phyloP scores from a whole-genome alignment of 1,139 yeast species.

The Hansenula sp. region DNA sequence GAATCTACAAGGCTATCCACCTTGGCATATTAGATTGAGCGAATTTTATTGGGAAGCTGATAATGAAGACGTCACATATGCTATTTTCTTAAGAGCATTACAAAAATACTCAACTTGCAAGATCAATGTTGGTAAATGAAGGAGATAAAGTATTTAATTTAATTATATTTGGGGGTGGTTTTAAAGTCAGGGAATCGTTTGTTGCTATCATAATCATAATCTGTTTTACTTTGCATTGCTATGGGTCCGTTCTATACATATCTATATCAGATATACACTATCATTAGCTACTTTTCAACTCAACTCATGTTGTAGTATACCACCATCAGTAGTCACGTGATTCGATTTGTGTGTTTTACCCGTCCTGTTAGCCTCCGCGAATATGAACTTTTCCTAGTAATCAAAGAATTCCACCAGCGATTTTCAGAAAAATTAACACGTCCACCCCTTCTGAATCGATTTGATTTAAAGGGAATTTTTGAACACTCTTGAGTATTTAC shows the following conservation, averaged over 20 bases:
- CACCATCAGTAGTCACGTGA: not conserved
- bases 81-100: constrained; percentile 81
- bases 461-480: constrained; percentile 1
- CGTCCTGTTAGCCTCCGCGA: not conserved
- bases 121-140: constrained; percentile 77
- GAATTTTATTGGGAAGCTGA: constrained; percentile 93
- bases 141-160: not conserved
- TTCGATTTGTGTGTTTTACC: too few relatives aligned
- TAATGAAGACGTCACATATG: constrained; percentile 73
- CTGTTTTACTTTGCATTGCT: not conserved
- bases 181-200: not conserved
- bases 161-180: not conserved
- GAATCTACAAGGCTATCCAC: constrained; percentile 93
- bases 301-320: not conserved
- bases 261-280: not conserved
- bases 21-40: constrained; percentile 92
- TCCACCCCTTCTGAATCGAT: constrained; percentile 13
- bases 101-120: constrained; percentile 77
- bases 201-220: not conserved
- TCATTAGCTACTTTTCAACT: not conserved
- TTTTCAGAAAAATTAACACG: constrained; percentile 12
- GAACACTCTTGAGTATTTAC: not conserved
- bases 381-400: not conserved
- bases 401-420: not conserved
- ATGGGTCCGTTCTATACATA: not conserved